These are phyloP conservation scores for Juncus inflexus DNA, from an alignment of 176 grass and related monocot species.

Conservation along the genomic window DNA sequence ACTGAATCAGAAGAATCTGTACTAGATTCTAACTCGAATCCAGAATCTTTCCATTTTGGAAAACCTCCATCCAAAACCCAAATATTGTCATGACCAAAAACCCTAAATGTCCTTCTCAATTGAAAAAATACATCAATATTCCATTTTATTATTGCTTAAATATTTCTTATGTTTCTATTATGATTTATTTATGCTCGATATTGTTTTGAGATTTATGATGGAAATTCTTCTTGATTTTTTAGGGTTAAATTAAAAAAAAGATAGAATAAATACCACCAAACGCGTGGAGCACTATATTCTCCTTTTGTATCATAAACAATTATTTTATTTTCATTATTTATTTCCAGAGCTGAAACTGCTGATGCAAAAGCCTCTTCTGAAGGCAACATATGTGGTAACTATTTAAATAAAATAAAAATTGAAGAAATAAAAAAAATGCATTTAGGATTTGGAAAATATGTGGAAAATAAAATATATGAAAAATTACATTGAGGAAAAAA, in stretches of 20 bases:
- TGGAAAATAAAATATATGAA: not conserved
- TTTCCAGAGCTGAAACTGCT: conserved; percentile 60
- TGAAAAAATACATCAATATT: too few species aligned
- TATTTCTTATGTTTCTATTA: too few species aligned
- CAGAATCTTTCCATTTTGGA: conserved; percentile 71
- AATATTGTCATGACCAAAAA: conserved; percentile 79
- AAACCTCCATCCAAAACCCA: conserved; percentile 93
- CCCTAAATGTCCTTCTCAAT: conserved; percentile 67
- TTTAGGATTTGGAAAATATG: not conserved
- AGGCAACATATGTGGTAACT: conserved; percentile 93
- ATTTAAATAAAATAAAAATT: conserved; percentile 30
- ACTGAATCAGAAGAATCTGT: conserved; percentile 33
- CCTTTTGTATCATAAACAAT: conserved; percentile 94
- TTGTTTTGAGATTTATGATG: too few species aligned
- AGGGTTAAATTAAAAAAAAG: not conserved
- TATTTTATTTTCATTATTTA: conserved; percentile 62
- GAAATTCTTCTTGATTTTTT: not conserved
- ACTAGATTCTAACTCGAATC: conserved; percentile 46
- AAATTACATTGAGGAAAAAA: conserved; percentile 14
- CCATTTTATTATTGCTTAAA: conserved; percentile 3
- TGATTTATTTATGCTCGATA: too few species aligned
- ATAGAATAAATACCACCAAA: conserved; percentile 76
- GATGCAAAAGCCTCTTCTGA: conserved; percentile 75
- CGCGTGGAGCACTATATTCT: conserved; percentile 64
- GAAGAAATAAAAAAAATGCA: conserved; percentile 15